Conservation (phyloP, 257 asterid species). For the Scutellaria galericulata region DNA sequence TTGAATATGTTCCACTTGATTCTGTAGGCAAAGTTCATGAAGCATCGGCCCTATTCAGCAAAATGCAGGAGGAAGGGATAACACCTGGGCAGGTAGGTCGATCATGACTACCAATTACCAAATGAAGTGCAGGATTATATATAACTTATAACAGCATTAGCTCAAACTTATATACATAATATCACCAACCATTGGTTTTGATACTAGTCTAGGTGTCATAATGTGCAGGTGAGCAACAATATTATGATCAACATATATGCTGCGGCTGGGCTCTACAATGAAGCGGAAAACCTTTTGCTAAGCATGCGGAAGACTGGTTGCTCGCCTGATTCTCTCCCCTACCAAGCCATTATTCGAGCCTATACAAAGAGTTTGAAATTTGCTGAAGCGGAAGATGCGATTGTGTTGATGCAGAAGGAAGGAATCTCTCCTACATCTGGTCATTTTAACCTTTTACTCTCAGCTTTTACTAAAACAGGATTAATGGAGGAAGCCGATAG, state of each 20-base stretch:
- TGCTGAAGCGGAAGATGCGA: conserved; percentile 63
- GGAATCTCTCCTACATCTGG: conserved; percentile 65
- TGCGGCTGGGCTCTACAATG: conserved; percentile 56
- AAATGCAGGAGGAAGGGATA: conserved; percentile 90
- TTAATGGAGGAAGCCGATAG: conserved; percentile 62
- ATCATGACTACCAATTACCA: conserved; percentile 1
- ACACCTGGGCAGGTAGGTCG: conserved; percentile 74
- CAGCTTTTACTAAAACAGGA: conserved; percentile 61
- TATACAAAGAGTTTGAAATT: conserved; percentile 48
- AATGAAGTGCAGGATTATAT: too few relatives aligned
- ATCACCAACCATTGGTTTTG: background rate
- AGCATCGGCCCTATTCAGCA: conserved; percentile 72
- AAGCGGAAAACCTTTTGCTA: conserved; percentile 63
- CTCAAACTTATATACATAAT: background rate
- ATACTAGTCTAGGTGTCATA: conserved; percentile 10
- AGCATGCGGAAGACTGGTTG: conserved; percentile 58
- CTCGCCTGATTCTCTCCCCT: conserved; percentile 63
- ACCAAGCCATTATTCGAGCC: conserved; percentile 72
- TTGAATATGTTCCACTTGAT: conserved; percentile 26
- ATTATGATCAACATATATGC: conserved; percentile 70
- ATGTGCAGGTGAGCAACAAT: conserved; percentile 71
- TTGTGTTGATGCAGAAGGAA: conserved; percentile 64
- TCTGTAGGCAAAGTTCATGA: conserved; percentile 72
- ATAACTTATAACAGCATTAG: background rate
- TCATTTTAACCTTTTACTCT: conserved; percentile 65